A percentile compares a stretch with the other conserved stretches of the same genome.
These are phyloP conservation scores for Tetrahymena thermophila DNA, from an alignment of 73 alveolate species.

Conservation along the genomic window DNA sequence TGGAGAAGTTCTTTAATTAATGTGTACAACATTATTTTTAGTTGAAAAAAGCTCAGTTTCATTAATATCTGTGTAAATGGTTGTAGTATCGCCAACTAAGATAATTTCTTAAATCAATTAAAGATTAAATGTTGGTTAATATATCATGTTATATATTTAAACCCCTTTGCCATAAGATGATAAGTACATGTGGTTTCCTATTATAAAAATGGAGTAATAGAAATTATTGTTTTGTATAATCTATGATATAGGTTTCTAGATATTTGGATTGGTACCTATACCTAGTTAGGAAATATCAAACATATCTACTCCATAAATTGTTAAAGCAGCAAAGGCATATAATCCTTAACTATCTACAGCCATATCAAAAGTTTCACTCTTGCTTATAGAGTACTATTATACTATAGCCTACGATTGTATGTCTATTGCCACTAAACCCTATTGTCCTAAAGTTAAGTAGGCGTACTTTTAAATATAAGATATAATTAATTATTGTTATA, in stretches of 20 bases:
- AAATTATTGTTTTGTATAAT: neutral
- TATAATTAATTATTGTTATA: neutral
- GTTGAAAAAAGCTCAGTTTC: neutral
- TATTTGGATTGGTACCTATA: neutral
- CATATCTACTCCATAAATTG: neutral
- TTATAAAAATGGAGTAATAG: neutral
- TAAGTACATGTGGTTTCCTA: neutral
- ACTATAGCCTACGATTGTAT: neutral
- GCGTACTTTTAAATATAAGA: neutral
- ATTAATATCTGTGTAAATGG: neutral
- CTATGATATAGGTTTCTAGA: neutral
- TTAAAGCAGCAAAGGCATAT: neutral
- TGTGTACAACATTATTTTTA: neutral
- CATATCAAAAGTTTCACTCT: neutral
- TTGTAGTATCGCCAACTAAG: neutral
- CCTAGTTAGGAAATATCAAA: neutral
- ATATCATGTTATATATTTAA: neutral
- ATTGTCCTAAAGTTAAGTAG: neutral
- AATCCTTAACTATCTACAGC: neutral
- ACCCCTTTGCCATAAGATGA: neutral
- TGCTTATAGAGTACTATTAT: neutral
- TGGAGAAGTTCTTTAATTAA: neutral
- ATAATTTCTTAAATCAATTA: neutral
- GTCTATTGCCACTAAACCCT: neutral
- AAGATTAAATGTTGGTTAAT: neutral